Evolutionary conservation across 169 alveolate genomes (phyloP).

Genomic region (Babesia caballi): DNA sequence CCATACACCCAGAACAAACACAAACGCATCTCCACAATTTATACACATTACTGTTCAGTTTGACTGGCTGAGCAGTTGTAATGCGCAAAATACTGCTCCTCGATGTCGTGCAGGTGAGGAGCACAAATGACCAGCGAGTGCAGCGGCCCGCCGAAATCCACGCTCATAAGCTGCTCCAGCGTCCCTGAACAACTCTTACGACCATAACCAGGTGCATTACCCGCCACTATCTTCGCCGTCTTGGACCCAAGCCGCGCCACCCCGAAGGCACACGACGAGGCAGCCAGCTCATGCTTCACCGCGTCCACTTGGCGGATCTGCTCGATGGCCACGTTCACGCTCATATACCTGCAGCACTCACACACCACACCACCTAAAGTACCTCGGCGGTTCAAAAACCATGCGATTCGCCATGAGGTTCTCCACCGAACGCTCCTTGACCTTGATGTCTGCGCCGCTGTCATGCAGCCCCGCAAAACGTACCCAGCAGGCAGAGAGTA

Average conservation of each 20-base stretch:
- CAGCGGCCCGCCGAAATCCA: constrained; percentile 91
- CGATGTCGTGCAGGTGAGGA: constrained; percentile 89
- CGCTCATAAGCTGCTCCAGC: constrained; percentile 76
- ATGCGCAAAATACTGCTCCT: constrained; percentile 79
- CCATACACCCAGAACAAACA: too few species aligned
- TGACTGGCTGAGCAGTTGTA: neutral
- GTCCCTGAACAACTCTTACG: constrained; percentile 2
- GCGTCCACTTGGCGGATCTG: constrained; percentile 87
- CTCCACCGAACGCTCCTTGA: constrained; percentile 94
- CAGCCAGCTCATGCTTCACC: neutral
- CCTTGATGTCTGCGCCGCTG: constrained; percentile 89
- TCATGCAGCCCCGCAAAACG: neutral
- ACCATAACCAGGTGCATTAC: constrained; percentile 47
- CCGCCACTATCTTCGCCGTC: constrained; percentile 82
- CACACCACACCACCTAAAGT: neutral
- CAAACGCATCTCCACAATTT: too few species aligned
- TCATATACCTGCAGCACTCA: constrained; percentile 82
- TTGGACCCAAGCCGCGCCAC: constrained; percentile 92
- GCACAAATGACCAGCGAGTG: constrained; percentile 92
- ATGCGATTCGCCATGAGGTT: constrained; percentile 90
- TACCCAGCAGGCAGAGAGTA: constrained; percentile 91
- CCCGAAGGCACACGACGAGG: constrained; percentile 79
- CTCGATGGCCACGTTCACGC: constrained; percentile 85
- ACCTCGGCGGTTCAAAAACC: constrained; percentile 90
- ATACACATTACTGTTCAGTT: too few species aligned